A percentile compares a stretch with the other conserved stretches of the same genome.
phyloP scores from a whole-genome alignment of 2,329 filamentous ascomycete genomes.

The Pseudocercospora cruenta region DNA sequence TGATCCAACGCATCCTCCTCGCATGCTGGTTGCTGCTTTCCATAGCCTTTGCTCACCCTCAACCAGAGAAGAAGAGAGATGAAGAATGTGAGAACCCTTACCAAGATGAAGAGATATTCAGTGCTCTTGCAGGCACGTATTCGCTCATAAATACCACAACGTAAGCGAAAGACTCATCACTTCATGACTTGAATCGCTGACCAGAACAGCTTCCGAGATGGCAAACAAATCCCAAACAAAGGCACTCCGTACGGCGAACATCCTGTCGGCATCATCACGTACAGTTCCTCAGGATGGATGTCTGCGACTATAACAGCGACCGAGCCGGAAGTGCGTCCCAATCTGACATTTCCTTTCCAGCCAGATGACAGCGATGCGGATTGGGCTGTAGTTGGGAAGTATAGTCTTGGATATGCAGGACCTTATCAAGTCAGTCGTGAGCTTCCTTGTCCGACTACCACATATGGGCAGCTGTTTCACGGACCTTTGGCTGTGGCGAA shows the following conservation, averaged over 20 bases:
- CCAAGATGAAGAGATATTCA: conserved; percentile 9
- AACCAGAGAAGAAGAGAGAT: neutral
- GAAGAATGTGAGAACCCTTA: neutral
- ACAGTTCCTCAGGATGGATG: conserved; percentile 20
- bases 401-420: conserved; percentile 16
- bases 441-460: conserved; percentile 10
- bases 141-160: conserved; percentile 16
- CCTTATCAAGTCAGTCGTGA: conserved; percentile 10
- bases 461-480: conserved; percentile 17
- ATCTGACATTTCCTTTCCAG: conserved; percentile 19
- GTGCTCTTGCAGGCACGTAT: conserved; percentile 18
- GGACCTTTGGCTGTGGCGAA: conserved; percentile 22
- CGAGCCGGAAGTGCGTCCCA: conserved; percentile 16
- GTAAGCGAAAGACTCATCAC: neutral
- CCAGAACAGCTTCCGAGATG: neutral
- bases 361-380: conserved; percentile 10
- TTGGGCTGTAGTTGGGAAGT: conserved; percentile 20
- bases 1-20: neutral
- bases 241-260: conserved; percentile 10
- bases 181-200: neutral
- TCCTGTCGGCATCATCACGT: conserved; percentile 20
- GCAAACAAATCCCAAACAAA: conserved; percentile 14
- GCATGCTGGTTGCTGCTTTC: neutral
- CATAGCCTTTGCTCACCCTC: neutral
- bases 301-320: conserved; percentile 19